These are phyloP conservation scores for Penicillium atrosanguineum DNA, from an alignment of 495 filamentous ascomycete species.

Conservation along the genomic window DNA sequence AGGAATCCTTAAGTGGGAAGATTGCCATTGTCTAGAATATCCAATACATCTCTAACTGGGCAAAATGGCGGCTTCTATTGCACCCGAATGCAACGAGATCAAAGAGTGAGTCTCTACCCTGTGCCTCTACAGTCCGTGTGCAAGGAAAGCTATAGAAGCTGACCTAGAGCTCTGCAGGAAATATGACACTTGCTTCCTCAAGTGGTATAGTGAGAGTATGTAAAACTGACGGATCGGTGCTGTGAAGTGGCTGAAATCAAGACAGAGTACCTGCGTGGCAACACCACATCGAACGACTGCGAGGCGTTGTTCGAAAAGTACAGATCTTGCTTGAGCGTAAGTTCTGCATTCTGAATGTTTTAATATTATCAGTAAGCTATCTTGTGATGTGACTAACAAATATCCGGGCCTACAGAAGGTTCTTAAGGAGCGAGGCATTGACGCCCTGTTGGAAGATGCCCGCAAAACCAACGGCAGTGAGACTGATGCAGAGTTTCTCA, in stretches of 20 bases:
- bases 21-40: background rate
- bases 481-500: constrained; percentile 70
- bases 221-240: background rate
- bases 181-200: constrained; percentile 91
- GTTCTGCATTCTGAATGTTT: constrained; percentile 20
- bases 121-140: constrained; percentile 2
- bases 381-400: constrained; percentile 6
- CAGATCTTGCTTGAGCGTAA: constrained; percentile 73
- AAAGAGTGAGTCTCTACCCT: constrained; percentile 65
- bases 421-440: constrained; percentile 80
- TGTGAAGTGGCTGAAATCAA: constrained; percentile 9
- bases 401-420: constrained; percentile 53
- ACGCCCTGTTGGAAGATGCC: constrained; percentile 82
- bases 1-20: background rate
- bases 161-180: constrained; percentile 47
- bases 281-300: constrained; percentile 78
- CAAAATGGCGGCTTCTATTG: constrained; percentile 58
- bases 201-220: constrained; percentile 96
- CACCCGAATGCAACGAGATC: constrained; percentile 76
- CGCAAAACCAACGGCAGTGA: constrained; percentile 71
- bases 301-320: constrained; percentile 81
- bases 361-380: background rate
- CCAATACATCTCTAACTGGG: background rate
- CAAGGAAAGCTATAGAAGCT: constrained; percentile 8
- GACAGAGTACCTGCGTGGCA: constrained; percentile 80